These are phyloP conservation scores for Erodium moschatum DNA, from an alignment of 441 rosid species.

Conservation along the genomic window DNA sequence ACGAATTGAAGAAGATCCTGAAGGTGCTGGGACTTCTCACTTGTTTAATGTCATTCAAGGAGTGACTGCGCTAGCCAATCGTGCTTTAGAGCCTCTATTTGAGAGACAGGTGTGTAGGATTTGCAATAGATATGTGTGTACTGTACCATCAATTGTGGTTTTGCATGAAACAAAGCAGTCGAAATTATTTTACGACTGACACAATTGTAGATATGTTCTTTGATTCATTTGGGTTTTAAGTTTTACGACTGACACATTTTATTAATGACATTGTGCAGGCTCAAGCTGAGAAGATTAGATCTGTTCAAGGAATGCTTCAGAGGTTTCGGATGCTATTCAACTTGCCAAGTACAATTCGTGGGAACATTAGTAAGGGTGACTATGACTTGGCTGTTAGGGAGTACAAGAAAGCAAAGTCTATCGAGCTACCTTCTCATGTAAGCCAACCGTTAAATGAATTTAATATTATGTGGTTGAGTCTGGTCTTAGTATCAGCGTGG, in stretches of 20 bases:
- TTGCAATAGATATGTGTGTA: too few relatives aligned
- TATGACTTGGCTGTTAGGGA: constrained; percentile 93
- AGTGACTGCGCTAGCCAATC: constrained; percentile 68
- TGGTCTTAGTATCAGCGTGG: neutral
- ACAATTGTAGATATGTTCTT: too few relatives aligned
- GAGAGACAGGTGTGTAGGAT: constrained; percentile 79
- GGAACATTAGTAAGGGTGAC: constrained; percentile 90
- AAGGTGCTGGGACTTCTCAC: constrained; percentile 89
- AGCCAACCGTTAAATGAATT: constrained; percentile 22
- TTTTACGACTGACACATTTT: constrained; percentile 17
- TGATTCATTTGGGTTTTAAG: constrained; percentile 9
- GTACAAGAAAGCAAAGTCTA: constrained; percentile 94
- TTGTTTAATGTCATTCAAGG: constrained; percentile 74
- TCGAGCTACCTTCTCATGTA: constrained; percentile 95
- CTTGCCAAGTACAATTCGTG: constrained; percentile 88
- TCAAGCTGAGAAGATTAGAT: constrained; percentile 95
- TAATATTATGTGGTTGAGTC: neutral
- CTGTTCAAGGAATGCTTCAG: constrained; percentile 99
- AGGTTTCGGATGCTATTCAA: constrained; percentile 88
- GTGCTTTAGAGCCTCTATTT: constrained; percentile 86
- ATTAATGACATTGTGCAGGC: constrained; percentile 40
- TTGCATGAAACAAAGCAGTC: too few relatives aligned
- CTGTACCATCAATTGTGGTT: too few relatives aligned
- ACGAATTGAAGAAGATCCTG: constrained; percentile 95
- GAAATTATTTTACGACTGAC: too few relatives aligned